Base-by-base conservation (phyloP, 139 green algal species). In the Volvox reticuliferus region DNA sequence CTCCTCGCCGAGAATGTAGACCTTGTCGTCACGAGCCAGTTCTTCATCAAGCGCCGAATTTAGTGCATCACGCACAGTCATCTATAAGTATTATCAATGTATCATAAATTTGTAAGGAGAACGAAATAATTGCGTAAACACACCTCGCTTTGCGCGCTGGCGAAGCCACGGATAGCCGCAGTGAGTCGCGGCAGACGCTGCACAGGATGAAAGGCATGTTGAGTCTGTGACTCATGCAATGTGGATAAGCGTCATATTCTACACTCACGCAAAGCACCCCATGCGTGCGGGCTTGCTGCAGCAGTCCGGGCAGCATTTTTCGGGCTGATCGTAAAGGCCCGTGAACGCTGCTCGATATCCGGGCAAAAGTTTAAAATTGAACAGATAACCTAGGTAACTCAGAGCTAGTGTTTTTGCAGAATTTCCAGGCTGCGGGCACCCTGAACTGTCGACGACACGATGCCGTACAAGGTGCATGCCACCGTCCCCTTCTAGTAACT, bases 1-100 rank as follows among this genome's bases (percentile, higher is more conserved):
- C 97, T 99, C 98, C 92, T 99, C 98, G 32, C 98, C 98, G 62
- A 99, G 95, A 22, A 99, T 94, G 89, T 99, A 99, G 19, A 99
- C 98, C 69, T 96, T 97, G 17, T 98, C 90, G 87, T 99, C 98
- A 0, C 96, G 88, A 0, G 93, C 96, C 95, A 99, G 98, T 91
- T 99, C 98, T 93, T 99, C 98, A 79, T 99, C 97, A 76, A 99
- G 92, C 1, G 98, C 98, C 5, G 96, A 98, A 93, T 99, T 99
- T 0, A 99, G 91, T 0, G 98, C 98, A 88, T 99, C 98, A 61
- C 98, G 96, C 3, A 99, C 97, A 0, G 98, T 99, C 80, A 99
- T 97, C 96, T 99, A 92, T 62, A 71, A 17, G 63, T 30, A 35
- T 35, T 2, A 68, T 0, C 32, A 69, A 73, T 30, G 9, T 55